Evolutionary conservation across 495 filamentous ascomycete species (phyloP), one percentile per base, ranked within the genome.

Genomic region (Penicillium samsonianum): DNA sequence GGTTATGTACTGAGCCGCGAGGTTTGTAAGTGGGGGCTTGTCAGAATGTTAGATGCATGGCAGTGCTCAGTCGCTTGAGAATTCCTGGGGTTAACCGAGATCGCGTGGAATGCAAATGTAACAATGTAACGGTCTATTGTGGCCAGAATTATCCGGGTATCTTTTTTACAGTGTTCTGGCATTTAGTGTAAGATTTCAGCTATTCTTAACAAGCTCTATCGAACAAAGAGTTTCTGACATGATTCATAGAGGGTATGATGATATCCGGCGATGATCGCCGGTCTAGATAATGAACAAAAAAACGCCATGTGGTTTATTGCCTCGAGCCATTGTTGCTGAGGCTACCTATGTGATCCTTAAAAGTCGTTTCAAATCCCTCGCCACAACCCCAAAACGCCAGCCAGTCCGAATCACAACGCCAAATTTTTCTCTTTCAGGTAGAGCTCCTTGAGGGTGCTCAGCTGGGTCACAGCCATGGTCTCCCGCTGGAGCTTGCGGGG

Each of bases 401-500:
- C n/a, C 6, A 20, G 35, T 26, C 38, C 37, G 33, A 49, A 35
- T 77, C 64, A 80, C 12, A 81, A 59, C 7, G 75, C 60, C 20
- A 90, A 67, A n/a, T 85, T 83, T 58, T 78, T 79, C 55, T 90
- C 82, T 31, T 73, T 72, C 62, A 74, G 77, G 37, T 89, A 73
- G 16, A 86, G 69, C 52, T 86, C 81, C 31, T 74, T 80, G 25
- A 91, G 65, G 0, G 87, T 81, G 50, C 79, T 71, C 26, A 91
- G 62, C 33, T 86, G 82, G 22, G 76, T 79, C 6, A 84, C 80
- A 0, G 81, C 79, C 55, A 84, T 75, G 3, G 75, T 79, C 60
- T 81, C 73, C 8, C 74, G 64, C 11, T 76, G 65, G n/a, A 71
- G 14, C 69, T 37, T n/a, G 64, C 72, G 0, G 90, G 91, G 50